These are phyloP conservation scores for Wickerhamiella bombiphila DNA, from an alignment of 805 yeast species.

Conservation along the genomic window DNA sequence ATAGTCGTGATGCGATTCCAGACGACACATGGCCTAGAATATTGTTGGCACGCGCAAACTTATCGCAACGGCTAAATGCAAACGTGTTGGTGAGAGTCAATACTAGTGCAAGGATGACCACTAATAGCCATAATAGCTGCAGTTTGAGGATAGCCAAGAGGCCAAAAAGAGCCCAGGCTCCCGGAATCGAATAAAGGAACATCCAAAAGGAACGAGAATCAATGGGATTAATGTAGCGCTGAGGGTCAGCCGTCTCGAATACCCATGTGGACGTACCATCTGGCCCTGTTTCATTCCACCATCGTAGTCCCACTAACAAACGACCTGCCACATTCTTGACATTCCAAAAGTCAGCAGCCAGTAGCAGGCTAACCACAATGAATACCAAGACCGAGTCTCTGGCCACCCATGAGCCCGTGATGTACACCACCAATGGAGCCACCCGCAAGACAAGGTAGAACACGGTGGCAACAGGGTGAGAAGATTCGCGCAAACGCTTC, in stretches of 20 bases:
- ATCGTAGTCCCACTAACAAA: constrained; percentile 67
- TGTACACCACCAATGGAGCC: constrained; percentile 47
- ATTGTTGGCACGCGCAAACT: constrained; percentile 71
- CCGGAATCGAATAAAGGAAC: constrained; percentile 60
- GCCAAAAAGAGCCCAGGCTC: constrained; percentile 60
- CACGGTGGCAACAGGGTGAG: constrained; percentile 69
- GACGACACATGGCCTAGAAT: constrained; percentile 29
- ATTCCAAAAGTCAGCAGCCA: constrained; percentile 89
- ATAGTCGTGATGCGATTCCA: constrained; percentile 11
- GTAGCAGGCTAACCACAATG: constrained; percentile 56
- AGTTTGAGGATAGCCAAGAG: constrained; percentile 65
- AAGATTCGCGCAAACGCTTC: constrained; percentile 45
- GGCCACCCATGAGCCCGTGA: constrained; percentile 58
- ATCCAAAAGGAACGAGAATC: constrained; percentile 86
- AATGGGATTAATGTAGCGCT: constrained; percentile 63
- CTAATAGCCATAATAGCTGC: constrained; percentile 41
- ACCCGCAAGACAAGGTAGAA: constrained; percentile 49
- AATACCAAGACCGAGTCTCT: constrained; percentile 47
- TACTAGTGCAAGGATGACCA: constrained; percentile 45
- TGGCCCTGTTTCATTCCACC: constrained; percentile 86
- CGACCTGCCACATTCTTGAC: constrained; percentile 85
- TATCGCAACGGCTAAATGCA: constrained; percentile 86
- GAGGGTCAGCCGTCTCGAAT: constrained; percentile 65
- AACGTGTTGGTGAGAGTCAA: constrained; percentile 69
- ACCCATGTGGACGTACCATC: constrained; percentile 69